Evolutionary conservation across 1,284 basidiomycete genomes (phyloP).

Genomic region (Apiotrichum porosum): DNA sequence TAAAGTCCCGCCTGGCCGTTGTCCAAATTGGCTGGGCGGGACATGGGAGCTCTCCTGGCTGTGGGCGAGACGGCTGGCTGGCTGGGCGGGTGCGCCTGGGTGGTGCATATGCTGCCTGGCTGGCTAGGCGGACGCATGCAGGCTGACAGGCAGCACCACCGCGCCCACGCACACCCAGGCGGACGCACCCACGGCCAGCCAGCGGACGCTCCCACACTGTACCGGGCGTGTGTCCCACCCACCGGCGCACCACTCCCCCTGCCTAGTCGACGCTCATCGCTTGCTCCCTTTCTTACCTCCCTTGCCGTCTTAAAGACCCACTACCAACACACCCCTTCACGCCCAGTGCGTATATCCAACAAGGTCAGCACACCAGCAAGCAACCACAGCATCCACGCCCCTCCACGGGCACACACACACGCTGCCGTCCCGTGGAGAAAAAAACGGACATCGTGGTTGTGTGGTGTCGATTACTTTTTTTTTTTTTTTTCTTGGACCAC

Average conservation of each 20-base stretch:
- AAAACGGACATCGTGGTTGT: too few species aligned
- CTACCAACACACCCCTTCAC: constrained; percentile 1
- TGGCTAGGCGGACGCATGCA: not conserved
- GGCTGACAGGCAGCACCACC: not conserved
- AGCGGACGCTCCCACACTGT: not conserved
- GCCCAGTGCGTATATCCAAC: constrained; percentile 12
- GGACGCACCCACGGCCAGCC: too few species aligned
- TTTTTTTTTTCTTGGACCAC: not conserved
- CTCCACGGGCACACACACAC: too few species aligned
- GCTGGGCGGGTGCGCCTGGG: not conserved
- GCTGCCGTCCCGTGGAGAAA: not conserved
- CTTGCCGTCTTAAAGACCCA: constrained; percentile 17
- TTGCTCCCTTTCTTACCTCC: not conserved
- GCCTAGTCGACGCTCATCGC: too few species aligned
- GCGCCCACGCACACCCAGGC: not conserved
- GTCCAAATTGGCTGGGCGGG: too few species aligned
- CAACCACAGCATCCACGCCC: not conserved
- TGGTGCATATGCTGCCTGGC: not conserved
- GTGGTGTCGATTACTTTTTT: too few species aligned
- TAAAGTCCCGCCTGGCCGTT: too few species aligned
- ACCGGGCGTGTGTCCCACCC: not conserved
- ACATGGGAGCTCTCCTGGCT: too few species aligned
- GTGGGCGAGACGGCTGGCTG: not conserved
- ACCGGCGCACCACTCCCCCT: too few species aligned
- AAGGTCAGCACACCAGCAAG: constrained; percentile 9